Percentiles rank a stretch among this genome's conserved stretches.
phyloP scores from a whole-genome alignment of 2,329 filamentous ascomycete genomes.

The Xylariaceae sp. region DNA sequence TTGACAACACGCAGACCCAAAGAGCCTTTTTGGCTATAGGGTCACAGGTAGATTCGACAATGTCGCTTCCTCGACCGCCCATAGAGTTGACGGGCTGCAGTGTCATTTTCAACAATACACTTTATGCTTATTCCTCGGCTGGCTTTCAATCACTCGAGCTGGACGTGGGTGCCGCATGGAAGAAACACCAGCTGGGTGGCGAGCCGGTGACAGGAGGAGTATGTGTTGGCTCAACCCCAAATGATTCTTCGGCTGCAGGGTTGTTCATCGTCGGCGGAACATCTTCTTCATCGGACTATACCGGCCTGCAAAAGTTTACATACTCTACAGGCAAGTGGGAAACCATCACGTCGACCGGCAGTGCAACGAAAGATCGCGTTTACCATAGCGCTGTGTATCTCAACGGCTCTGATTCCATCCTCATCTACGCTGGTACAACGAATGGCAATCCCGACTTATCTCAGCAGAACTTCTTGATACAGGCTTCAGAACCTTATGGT shows the following conservation, averaged over 20 bases:
- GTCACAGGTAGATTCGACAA: conserved; percentile 37
- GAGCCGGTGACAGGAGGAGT: conserved; percentile 70
- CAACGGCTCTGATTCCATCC: conserved; percentile 64
- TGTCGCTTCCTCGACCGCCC: conserved; percentile 71
- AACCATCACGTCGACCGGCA: conserved; percentile 40
- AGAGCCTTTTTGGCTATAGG: conserved; percentile 2
- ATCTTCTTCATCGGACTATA: conserved; percentile 54
- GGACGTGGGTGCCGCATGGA: conserved; percentile 69
- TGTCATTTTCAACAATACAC: conserved; percentile 72
- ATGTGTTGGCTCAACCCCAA: conserved; percentile 70
- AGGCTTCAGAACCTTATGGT: conserved; percentile 61
- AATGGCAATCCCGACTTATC: conserved; percentile 58
- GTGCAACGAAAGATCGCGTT: conserved; percentile 64
- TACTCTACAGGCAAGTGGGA: conserved; percentile 55
- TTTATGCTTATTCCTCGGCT: conserved; percentile 77
- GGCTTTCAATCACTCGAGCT: conserved; percentile 75
- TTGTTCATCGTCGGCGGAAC: conserved; percentile 82
- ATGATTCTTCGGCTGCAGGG: conserved; percentile 56
- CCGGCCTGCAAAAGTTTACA: conserved; percentile 70
- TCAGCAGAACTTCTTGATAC: conserved; percentile 73
- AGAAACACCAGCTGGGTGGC: conserved; percentile 56
- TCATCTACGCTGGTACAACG: conserved; percentile 77
- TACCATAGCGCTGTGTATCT: conserved; percentile 78
- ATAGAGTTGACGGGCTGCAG: conserved; percentile 76
- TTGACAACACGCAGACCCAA: conserved; percentile 1